Conservation (phyloP, 495 filamentous ascomycete species). For the Lepraria neglecta region DNA sequence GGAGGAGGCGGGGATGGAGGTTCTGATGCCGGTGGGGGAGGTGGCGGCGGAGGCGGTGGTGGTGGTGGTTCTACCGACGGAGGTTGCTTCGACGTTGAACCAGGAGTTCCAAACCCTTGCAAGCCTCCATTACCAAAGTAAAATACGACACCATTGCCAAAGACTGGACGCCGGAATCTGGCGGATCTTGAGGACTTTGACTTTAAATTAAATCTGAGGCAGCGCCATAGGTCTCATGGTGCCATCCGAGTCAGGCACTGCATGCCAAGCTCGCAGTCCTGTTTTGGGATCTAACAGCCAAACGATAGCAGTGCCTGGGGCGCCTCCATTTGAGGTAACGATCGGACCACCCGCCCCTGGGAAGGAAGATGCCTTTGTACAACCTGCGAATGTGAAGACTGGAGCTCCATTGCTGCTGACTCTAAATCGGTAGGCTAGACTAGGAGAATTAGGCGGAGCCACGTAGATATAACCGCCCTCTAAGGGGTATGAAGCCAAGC, state of each 20-base stretch:
- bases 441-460: constrained; percentile 29
- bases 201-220: constrained; percentile 26
- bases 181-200: constrained; percentile 21
- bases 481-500: constrained; percentile 29
- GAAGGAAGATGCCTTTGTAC: constrained; percentile 32
- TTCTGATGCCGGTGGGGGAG: not conserved
- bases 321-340: constrained; percentile 36
- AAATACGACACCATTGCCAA: constrained; percentile 27
- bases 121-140: not conserved
- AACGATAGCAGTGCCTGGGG: constrained; percentile 38
- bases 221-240: constrained; percentile 27
- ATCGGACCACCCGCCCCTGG: constrained; percentile 37
- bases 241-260: constrained; percentile 24
- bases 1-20: not conserved
- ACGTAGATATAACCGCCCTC: constrained; percentile 39
- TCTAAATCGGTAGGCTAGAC: constrained; percentile 37
- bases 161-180: constrained; percentile 34
- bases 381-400: constrained; percentile 28
- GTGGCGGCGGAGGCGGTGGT: not conserved
- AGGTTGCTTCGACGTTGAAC: not conserved
- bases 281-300: constrained; percentile 40
- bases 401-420: constrained; percentile 26
- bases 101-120: not conserved
- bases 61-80: not conserved
- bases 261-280: constrained; percentile 35